Percentiles rank a stretch among this genome's conserved stretches.
phyloP scores from a whole-genome alignment of 2,329 filamentous ascomycete genomes.

The Tolypocladium paradoxum region DNA sequence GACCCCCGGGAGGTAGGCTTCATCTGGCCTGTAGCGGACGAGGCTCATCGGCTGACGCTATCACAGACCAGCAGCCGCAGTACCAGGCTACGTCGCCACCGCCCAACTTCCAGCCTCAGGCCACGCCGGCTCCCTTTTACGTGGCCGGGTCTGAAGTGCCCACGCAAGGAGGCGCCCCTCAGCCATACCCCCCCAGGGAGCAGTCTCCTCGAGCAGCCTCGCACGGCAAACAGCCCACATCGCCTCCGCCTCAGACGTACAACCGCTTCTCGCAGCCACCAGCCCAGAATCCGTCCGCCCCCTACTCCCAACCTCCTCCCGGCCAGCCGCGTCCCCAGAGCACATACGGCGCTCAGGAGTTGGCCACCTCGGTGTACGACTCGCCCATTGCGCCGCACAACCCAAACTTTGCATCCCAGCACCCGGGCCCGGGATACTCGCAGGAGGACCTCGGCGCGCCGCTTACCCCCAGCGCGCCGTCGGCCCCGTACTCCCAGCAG shows the following conservation, averaged over 20 bases:
- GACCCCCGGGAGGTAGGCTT: slow-evolving; percentile 26
- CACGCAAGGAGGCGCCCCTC: slow-evolving; percentile 25
- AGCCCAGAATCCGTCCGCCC: slow-evolving; percentile 13
- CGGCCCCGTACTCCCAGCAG: slow-evolving; percentile 16
- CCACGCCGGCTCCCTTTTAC: slow-evolving; percentile 52
- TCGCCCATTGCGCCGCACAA: slow-evolving; percentile 53
- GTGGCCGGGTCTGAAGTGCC: slow-evolving; percentile 48
- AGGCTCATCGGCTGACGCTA: slow-evolving; percentile 6
- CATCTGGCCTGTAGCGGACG: not conserved
- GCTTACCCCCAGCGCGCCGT: slow-evolving; percentile 14
- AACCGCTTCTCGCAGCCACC: slow-evolving; percentile 32
- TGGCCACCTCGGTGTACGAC: slow-evolving; percentile 69
- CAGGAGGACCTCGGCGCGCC: slow-evolving; percentile 30
- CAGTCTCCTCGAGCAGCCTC: slow-evolving; percentile 37
- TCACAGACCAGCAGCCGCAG: slow-evolving; percentile 30
- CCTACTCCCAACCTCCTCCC: slow-evolving; percentile 33
- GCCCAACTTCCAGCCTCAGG: slow-evolving; percentile 44
- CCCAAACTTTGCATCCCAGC: slow-evolving; percentile 30
- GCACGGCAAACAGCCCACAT: slow-evolving; percentile 35
- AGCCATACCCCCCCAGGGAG: slow-evolving; percentile 42
- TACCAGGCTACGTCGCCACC: slow-evolving; percentile 36
- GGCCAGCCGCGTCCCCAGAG: slow-evolving; percentile 48
- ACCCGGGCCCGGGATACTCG: slow-evolving; percentile 36
- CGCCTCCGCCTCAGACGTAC: slow-evolving; percentile 35
- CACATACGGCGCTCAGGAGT: slow-evolving; percentile 64